These are phyloP conservation scores for Eimeria zaria DNA, from an alignment of 169 alveolate species.

Conservation along the genomic window DNA sequence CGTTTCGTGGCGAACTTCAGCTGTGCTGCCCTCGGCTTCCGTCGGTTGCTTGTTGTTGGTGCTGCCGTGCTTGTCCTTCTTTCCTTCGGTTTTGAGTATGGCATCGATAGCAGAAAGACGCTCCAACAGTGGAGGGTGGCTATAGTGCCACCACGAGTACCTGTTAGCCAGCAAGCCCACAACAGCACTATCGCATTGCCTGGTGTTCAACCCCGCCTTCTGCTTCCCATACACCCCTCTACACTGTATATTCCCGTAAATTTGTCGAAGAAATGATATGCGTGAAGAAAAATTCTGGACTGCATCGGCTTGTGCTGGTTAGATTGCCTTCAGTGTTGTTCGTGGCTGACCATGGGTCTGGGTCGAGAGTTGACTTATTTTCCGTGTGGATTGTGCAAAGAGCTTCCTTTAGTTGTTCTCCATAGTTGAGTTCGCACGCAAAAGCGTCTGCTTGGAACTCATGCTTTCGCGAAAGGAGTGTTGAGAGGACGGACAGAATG, in stretches of 20 bases:
- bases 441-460: slow-evolving; percentile 94
- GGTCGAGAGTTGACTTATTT: slow-evolving; percentile 89
- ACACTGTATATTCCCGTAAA: neutral
- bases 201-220: neutral
- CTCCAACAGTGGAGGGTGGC: slow-evolving; percentile 94
- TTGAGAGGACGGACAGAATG: slow-evolving; percentile 84
- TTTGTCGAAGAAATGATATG: neutral
- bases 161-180: slow-evolving; percentile 80
- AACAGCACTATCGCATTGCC: neutral
- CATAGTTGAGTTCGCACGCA: slow-evolving; percentile 91
- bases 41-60: neutral
- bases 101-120: slow-evolving; percentile 90
- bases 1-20: neutral
- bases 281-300: neutral
- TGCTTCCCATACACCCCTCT: neutral
- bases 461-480: slow-evolving; percentile 87
- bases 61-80: slow-evolving; percentile 37
- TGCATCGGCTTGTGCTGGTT: neutral
- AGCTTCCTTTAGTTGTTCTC: slow-evolving; percentile 89
- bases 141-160: slow-evolving; percentile 94
- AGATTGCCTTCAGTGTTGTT: neutral
- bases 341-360: slow-evolving; percentile 86
- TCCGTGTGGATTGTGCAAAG: slow-evolving; percentile 89
- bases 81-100: slow-evolving; percentile 53
- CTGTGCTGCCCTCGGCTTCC: neutral